These are phyloP conservation scores for Colletotrichum endophyticum DNA, from an alignment of 2,329 filamentous ascomycete species.

Conservation along the genomic window DNA sequence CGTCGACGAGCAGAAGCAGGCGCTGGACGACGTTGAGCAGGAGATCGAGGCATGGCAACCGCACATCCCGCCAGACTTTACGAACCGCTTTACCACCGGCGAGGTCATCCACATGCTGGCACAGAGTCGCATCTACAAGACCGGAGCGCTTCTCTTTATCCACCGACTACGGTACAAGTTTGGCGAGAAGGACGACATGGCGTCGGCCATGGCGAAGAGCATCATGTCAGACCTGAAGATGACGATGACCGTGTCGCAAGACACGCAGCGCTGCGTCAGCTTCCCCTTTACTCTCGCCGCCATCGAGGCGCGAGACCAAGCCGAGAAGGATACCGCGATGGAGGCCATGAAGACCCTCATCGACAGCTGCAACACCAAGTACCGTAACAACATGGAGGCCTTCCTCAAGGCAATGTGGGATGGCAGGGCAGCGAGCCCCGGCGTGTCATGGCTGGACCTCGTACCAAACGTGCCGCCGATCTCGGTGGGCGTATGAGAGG, in stretches of 20 bases:
- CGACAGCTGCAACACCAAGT: constrained; percentile 9
- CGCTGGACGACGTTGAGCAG: constrained; percentile 18
- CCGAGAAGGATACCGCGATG: constrained; percentile 8
- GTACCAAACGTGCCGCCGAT: neutral
- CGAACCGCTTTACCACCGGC: constrained; percentile 14
- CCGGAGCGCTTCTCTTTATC: constrained; percentile 26
- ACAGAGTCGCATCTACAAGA: constrained; percentile 28
- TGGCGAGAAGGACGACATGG: constrained; percentile 21
- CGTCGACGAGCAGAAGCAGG: constrained; percentile 1
- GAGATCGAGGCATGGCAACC: constrained; percentile 25
- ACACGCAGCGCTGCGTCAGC: constrained; percentile 23
- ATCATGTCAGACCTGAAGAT: constrained; percentile 28
- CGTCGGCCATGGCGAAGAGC: constrained; percentile 21
- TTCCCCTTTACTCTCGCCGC: constrained; percentile 27
- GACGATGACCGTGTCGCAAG: constrained; percentile 20
- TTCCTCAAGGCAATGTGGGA: constrained; percentile 9
- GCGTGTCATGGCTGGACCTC: constrained; percentile 13
- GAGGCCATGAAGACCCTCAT: constrained; percentile 9
- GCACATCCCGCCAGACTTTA: constrained; percentile 24
- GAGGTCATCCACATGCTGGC: constrained; percentile 33
- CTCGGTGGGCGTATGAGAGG: constrained; percentile 7
- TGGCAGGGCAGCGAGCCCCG: neutral
- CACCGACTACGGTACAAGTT: constrained; percentile 27
- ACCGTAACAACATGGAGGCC: neutral
- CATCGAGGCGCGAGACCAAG: constrained; percentile 23